phyloP scores from a whole-genome alignment of 169 alveolate species.

The Cryptosporidium tyzzeri region DNA sequence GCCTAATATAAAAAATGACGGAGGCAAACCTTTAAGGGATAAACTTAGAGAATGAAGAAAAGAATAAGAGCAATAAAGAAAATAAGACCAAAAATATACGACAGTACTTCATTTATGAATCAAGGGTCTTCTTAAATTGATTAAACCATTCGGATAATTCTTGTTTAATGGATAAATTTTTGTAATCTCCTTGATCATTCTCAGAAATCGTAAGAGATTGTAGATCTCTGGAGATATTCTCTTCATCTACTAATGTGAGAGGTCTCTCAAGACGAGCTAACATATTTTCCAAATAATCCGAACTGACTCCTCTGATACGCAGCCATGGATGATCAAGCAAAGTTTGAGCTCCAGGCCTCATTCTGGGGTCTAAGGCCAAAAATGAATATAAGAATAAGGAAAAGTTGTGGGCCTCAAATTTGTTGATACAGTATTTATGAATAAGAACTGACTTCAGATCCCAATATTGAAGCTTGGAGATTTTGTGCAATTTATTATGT shows the following conservation, averaged over 20 bases:
- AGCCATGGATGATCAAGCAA: conserved; percentile 71
- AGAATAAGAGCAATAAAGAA: conserved; percentile 14
- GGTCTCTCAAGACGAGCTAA: conserved; percentile 60
- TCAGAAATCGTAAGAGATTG: conserved; percentile 37
- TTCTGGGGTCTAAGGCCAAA: conserved; percentile 55
- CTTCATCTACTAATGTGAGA: conserved; percentile 24
- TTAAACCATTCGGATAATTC: conserved; percentile 73
- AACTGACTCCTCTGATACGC: conserved; percentile 47
- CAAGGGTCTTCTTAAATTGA: conserved; percentile 52
- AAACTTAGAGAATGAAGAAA: not conserved
- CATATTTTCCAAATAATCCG: conserved; percentile 66
- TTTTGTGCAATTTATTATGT: conserved; percentile 33
- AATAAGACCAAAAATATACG: not conserved
- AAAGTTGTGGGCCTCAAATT: conserved; percentile 53
- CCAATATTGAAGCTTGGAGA: conserved; percentile 66
- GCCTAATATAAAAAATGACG: conserved; percentile 2
- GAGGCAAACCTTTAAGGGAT: not conserved
- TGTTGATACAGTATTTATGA: conserved; percentile 55
- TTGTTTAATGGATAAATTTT: conserved; percentile 44
- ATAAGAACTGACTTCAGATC: conserved; percentile 63
- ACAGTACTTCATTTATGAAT: not conserved
- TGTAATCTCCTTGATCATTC: conserved; percentile 16
- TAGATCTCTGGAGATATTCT: conserved; percentile 51
- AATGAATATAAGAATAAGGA: conserved; percentile 38
- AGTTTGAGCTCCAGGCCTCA: conserved; percentile 57